Evolutionary conservation across 305 asterid genomes (phyloP).

Genomic region (Rubia balearica): DNA sequence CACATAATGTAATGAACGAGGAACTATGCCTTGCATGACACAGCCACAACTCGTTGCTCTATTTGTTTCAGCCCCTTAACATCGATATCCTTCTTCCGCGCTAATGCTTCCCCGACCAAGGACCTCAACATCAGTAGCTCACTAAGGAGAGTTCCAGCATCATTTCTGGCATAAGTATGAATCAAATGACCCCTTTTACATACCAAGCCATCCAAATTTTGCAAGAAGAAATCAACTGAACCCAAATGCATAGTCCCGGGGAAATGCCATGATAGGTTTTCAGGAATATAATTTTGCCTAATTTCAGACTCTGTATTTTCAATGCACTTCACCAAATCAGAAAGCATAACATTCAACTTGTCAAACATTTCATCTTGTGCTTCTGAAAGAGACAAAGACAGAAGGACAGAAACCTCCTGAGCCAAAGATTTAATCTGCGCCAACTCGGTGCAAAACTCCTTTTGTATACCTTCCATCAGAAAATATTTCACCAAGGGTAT

Average conservation of each 20-base stretch:
- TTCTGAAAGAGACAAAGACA: neutral
- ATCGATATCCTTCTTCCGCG: neutral
- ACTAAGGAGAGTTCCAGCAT: neutral
- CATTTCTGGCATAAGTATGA: neutral
- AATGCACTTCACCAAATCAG: neutral
- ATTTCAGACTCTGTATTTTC: neutral
- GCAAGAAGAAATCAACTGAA: neutral
- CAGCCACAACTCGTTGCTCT: neutral
- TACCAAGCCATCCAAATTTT: neutral
- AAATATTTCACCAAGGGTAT: neutral
- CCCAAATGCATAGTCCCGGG: neutral
- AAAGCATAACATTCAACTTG: neutral
- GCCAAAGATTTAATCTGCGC: neutral
- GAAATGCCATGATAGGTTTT: neutral
- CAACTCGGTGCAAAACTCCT: neutral
- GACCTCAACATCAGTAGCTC: neutral
- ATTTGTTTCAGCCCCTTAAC: neutral
- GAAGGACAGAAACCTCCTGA: neutral
- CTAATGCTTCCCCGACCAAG: neutral
- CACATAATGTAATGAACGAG: neutral
- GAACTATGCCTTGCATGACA: conserved; percentile 1
- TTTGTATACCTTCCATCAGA: neutral
- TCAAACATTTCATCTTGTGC: neutral
- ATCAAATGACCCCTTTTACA: neutral
- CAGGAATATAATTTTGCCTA: neutral